A percentile compares a stretch with the other conserved stretches of the same genome.
Evolutionary conservation across 371 early-diverging fungal species (phyloP).

Genomic region (Mucor piriformis): DNA sequence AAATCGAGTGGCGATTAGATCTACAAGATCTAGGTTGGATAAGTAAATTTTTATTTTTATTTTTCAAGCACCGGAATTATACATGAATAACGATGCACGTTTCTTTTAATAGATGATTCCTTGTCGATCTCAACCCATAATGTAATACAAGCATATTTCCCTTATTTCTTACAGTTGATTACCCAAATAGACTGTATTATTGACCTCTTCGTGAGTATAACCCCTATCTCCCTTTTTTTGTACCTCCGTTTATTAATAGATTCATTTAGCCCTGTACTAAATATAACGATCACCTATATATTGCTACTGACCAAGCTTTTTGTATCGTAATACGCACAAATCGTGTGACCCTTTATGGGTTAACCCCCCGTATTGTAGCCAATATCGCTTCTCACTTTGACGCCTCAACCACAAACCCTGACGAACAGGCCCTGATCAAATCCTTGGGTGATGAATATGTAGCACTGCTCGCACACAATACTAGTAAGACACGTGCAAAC

Average conservation of each 20-base stretch:
- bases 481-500: background rate
- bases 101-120: background rate
- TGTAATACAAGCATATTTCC: conserved; percentile 13
- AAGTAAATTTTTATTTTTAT: conserved; percentile 1
- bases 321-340: background rate
- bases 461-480: background rate
- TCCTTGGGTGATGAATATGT: background rate
- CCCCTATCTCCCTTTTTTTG: background rate
- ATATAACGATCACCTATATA: background rate
- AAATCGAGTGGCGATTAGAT: conserved; percentile 10
- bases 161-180: conserved; percentile 1
- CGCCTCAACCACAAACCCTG: background rate
- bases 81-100: conserved; percentile 2
- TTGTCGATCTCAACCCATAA: conserved; percentile 10
- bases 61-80: background rate
- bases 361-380: background rate
- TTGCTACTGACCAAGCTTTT: background rate
- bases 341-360: background rate
- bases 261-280: background rate
- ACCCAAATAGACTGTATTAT: background rate
- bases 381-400: background rate
- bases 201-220: background rate
- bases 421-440: background rate
- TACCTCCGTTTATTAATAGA: background rate
- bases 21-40: conserved; percentile 9